These are phyloP conservation scores for Apiospora rasikravindrae DNA, from an alignment of 2,329 filamentous ascomycete genomes.

Conservation along the genomic window DNA sequence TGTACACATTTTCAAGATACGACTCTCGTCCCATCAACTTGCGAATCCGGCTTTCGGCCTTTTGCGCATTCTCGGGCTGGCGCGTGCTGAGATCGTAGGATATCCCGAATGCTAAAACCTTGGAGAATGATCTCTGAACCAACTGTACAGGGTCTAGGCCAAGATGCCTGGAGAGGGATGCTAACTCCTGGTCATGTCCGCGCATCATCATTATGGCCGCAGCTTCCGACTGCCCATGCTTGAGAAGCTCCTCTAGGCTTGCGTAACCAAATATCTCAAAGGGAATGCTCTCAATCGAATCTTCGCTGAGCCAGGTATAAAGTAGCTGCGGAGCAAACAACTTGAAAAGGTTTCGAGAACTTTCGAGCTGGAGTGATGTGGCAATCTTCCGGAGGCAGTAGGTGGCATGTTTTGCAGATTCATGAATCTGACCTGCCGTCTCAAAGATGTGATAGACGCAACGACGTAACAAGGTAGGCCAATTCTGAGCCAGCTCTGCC, in stretches of 20 bases:
- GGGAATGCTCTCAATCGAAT: constrained; percentile 74
- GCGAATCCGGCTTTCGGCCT: constrained; percentile 70
- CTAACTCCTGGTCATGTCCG: constrained; percentile 67
- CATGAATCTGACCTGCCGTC: constrained; percentile 74
- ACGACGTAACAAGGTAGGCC: constrained; percentile 84
- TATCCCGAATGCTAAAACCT: constrained; percentile 82
- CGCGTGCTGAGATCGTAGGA: constrained; percentile 70
- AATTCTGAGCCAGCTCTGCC: constrained; percentile 76
- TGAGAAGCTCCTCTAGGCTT: constrained; percentile 70
- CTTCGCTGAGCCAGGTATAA: constrained; percentile 83
- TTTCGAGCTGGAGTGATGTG: constrained; percentile 64
- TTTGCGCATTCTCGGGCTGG: constrained; percentile 49
- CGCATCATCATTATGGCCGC: constrained; percentile 84
- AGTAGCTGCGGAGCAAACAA: constrained; percentile 89
- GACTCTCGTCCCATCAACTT: constrained; percentile 70
- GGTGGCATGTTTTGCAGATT: constrained; percentile 72
- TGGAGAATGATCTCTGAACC: constrained; percentile 73
- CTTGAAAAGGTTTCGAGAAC: constrained; percentile 74
- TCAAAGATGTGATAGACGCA: constrained; percentile 96
- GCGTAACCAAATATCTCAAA: constrained; percentile 84
- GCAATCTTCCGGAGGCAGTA: constrained; percentile 74
- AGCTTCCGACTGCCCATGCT: constrained; percentile 75
- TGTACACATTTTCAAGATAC: constrained; percentile 67
- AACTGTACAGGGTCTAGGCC: constrained; percentile 60
- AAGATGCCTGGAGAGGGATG: constrained; percentile 64